Evolutionary conservation across 495 filamentous ascomycete species (phyloP), one percentile per base, ranked within the genome.

Genomic region (Aspergillus indologenus): DNA sequence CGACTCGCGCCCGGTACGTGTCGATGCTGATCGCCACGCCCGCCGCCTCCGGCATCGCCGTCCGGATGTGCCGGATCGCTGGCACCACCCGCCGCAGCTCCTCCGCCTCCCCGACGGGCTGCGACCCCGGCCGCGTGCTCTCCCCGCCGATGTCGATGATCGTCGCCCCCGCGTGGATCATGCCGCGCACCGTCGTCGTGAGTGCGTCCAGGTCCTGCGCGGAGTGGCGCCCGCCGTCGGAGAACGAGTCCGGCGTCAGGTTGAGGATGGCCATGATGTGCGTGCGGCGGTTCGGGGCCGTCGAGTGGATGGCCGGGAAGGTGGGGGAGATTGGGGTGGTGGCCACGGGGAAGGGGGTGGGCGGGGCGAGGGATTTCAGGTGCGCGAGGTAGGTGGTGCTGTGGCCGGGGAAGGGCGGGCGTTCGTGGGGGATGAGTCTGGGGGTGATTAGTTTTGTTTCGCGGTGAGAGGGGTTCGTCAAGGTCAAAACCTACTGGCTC

Each of bases 211-310:
- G 50, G 60, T 81, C 71, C 12, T 66, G 62, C 22, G 76, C 56
- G 50, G 69, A 66, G 73, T 92, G 80, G 1, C 74, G 64, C 45
- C 92, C 93, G 53, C 92, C 94, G 64, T 97, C 92, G 14, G 92
- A 97, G 79, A 98, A 98, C 43, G 94, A 98, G 78, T 98, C 94
- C 11, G 93, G 94, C 1, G 93, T 97, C 57, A 96, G 78, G 75
- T 98, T 98, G 53, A 97, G 80, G 63, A 98, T 95, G 29, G 90
- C 88, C 94, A 98, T 98, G 44, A 97, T 73, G 54, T 85, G 83
- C 1, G 92, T 97, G 46, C 75, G 76, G 45, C 90, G 87, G 53
- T 72, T 76, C 0, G 85, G 76, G 59, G 85, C 79, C 31, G 87
- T 82, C 21, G 88, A 79, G 44, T 83, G 81, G 6, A 96, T 74